phyloP scores from a whole-genome alignment of 2,329 filamentous ascomycete species.

The Orbilia javanica region DNA sequence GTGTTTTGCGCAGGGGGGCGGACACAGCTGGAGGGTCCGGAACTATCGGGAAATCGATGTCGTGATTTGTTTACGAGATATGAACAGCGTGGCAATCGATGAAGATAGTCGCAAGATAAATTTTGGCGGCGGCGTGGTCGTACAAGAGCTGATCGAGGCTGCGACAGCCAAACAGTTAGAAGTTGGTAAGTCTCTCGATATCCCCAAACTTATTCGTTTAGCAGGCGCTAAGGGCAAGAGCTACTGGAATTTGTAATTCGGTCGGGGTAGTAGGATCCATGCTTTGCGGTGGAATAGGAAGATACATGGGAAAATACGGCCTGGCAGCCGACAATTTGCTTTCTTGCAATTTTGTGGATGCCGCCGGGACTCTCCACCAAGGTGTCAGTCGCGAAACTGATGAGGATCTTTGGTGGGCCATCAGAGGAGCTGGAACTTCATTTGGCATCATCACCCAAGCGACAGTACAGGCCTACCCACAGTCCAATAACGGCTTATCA shows the following conservation, averaged over 20 bases:
- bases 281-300: slow-evolving; percentile 52
- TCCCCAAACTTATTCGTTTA: neutral
- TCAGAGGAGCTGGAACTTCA: slow-evolving; percentile 65
- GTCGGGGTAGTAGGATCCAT: slow-evolving; percentile 42
- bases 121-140: slow-evolving; percentile 57
- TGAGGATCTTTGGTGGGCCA: slow-evolving; percentile 66
- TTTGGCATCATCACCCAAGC: slow-evolving; percentile 67
- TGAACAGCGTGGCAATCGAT: slow-evolving; percentile 47
- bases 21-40: slow-evolving; percentile 41
- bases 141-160: slow-evolving; percentile 44
- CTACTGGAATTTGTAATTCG: slow-evolving; percentile 46
- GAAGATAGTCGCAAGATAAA: slow-evolving; percentile 41
- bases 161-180: slow-evolving; percentile 26
- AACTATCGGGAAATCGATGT: slow-evolving; percentile 38
- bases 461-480: slow-evolving; percentile 64
- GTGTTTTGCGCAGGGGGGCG: slow-evolving; percentile 48
- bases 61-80: slow-evolving; percentile 46
- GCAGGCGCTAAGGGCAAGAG: neutral
- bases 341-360: slow-evolving; percentile 66
- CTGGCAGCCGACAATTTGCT: slow-evolving; percentile 66
- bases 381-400: slow-evolving; percentile 60
- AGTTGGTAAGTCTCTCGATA: slow-evolving; percentile 17
- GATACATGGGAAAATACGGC: slow-evolving; percentile 59
- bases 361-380: slow-evolving; percentile 64
- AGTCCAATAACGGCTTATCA: slow-evolving; percentile 39